Evolutionary conservation across 345 rosid species (phyloP).

Genomic region (Nephelium lappaceum): DNA sequence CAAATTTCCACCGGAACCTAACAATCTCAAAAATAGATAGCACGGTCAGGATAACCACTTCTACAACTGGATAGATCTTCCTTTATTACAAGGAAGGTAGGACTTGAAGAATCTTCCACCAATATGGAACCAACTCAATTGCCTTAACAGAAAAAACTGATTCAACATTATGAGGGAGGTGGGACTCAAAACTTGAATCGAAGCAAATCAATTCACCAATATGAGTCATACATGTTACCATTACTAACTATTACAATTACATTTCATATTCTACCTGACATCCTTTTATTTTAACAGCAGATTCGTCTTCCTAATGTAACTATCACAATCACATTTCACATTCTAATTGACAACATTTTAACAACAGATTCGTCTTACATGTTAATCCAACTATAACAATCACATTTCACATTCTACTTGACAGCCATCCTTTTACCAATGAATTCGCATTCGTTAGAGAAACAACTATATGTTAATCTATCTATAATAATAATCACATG

Average conservation of each 20-base stretch:
- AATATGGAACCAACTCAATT: not conserved
- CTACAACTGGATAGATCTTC: too few species aligned
- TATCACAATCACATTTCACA: not conserved
- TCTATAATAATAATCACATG: not conserved
- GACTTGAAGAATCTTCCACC: not conserved
- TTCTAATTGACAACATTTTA: not conserved
- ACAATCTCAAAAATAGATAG: too few species aligned
- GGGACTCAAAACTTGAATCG: not conserved
- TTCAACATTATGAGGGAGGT: not conserved
- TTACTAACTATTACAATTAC: not conserved
- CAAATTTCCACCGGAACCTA: not conserved
- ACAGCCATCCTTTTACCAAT: not conserved
- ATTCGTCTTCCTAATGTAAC: too few species aligned
- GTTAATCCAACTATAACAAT: too few species aligned
- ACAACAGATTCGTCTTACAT: too few species aligned
- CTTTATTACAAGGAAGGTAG: too few species aligned
- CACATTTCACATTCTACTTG: too few species aligned
- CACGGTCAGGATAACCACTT: not conserved
- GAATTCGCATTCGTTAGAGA: not conserved
- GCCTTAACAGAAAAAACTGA: not conserved
- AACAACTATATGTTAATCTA: not conserved
- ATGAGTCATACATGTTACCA: not conserved
- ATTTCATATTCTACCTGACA: not conserved
- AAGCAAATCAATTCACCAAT: not conserved
- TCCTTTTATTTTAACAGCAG: too few species aligned